Percentiles rank a stretch among this genome's conserved stretches.
These are phyloP conservation scores for Escallonia herrerae DNA, from an alignment of 129 eudicot species.

Conservation along the genomic window DNA sequence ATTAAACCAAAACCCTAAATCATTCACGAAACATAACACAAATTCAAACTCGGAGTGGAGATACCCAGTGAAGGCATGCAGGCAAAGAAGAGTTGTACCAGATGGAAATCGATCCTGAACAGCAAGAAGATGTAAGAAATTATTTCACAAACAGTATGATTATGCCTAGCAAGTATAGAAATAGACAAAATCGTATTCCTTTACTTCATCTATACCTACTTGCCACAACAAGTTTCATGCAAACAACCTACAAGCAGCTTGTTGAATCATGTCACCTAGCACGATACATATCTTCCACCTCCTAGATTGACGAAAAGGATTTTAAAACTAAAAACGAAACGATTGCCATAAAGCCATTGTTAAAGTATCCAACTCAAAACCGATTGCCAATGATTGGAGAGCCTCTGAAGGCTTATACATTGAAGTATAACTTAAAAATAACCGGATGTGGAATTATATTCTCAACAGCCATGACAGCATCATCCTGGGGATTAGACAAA, in stretches of 20 bases:
- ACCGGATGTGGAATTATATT: too few species aligned
- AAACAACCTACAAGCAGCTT: not conserved
- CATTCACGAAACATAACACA: constrained; percentile 1
- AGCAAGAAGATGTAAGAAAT: constrained; percentile 16
- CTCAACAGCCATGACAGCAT: too few species aligned
- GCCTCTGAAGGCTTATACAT: too few species aligned
- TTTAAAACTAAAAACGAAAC: too few species aligned
- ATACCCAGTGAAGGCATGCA: constrained; percentile 89
- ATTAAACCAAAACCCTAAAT: not conserved
- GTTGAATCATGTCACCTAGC: too few species aligned
- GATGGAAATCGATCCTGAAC: constrained; percentile 85
- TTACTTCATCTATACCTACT: not conserved
- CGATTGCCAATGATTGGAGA: too few species aligned
- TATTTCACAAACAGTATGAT: not conserved
- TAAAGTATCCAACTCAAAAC: too few species aligned
- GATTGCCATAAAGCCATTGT: too few species aligned
- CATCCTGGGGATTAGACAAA: too few species aligned
- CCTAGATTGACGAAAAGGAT: too few species aligned
- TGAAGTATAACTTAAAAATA: too few species aligned
- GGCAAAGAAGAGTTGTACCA: constrained; percentile 83
- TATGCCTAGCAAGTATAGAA: not conserved
- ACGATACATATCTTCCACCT: too few species aligned
- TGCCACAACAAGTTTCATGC: not conserved
- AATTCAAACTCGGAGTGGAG: constrained; percentile 2
- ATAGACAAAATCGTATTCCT: not conserved